Percentiles rank a stretch among this genome's conserved stretches.
phyloP scores from a whole-genome alignment of 2,329 filamentous ascomycete genomes.

The Penicillium crustosum region DNA sequence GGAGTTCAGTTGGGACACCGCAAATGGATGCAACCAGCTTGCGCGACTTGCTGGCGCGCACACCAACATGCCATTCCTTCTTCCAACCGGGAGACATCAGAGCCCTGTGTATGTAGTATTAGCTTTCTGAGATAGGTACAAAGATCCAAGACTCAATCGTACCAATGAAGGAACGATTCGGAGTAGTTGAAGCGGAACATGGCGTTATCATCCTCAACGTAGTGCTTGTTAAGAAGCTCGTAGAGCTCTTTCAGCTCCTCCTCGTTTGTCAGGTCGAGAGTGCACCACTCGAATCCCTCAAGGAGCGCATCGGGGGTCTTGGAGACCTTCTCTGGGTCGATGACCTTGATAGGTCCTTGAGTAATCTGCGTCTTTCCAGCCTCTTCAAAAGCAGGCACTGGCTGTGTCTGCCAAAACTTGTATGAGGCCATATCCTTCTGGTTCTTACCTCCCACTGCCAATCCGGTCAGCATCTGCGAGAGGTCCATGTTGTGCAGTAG shows the following conservation, averaged over 20 bases:
- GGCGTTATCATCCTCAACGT: conserved; percentile 94
- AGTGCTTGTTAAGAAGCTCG: conserved; percentile 87
- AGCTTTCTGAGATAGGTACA: background rate
- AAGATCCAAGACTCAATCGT: conserved; percentile 18
- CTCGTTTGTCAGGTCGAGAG: conserved; percentile 78
- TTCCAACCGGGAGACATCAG: conserved; percentile 93
- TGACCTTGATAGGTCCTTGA: conserved; percentile 81
- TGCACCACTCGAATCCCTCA: conserved; percentile 90
- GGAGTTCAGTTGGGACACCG: conserved; percentile 80
- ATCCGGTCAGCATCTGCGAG: conserved; percentile 50
- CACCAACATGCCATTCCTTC: conserved; percentile 91
- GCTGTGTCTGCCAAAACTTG: conserved; percentile 98
- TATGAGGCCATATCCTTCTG: conserved; percentile 95
- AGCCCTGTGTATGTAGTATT: conserved; percentile 59
- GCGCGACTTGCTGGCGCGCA: conserved; percentile 76
- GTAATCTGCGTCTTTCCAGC: conserved; percentile 50
- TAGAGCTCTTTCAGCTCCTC: conserved; percentile 84
- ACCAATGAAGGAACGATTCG: conserved; percentile 84
- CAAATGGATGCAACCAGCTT: conserved; percentile 96
- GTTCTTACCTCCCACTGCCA: conserved; percentile 77
- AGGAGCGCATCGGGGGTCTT: conserved; percentile 74
- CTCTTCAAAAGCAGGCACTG: conserved; percentile 76
- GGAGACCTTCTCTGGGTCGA: conserved; percentile 74
- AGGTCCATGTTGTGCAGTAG: conserved; percentile 52
- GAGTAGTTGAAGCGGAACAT: conserved; percentile 99